Evolutionary conservation across 768 basidiomycete species (phyloP).

Genomic region (Termitomyces sp.): DNA sequence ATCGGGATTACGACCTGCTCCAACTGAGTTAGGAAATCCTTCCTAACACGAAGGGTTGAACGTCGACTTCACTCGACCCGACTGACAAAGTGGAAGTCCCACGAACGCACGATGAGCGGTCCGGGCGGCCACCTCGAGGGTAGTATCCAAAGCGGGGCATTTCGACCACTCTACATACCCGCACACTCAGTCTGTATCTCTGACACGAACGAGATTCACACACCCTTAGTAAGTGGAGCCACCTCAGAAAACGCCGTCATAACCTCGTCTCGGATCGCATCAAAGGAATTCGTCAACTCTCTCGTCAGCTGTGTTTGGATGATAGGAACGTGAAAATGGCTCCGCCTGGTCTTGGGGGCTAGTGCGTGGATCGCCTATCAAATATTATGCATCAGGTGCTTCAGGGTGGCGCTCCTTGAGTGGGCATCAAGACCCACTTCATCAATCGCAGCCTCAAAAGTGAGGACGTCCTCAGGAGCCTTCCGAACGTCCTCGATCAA

Average conservation of each 20-base stretch:
- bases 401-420: background rate
- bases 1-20: conserved; percentile 17
- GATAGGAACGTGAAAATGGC: conserved; percentile 16
- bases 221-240: background rate
- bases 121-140: conserved; percentile 18
- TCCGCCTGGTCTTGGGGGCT: conserved; percentile 6
- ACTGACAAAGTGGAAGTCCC: conserved; percentile 20
- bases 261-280: conserved; percentile 8
- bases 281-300: conserved; percentile 4
- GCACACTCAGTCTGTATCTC: background rate
- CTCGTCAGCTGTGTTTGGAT: conserved; percentile 13
- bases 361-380: conserved; percentile 11
- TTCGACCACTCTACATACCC: background rate
- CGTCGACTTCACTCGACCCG: background rate
- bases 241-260: background rate
- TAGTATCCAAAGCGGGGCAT: conserved; percentile 5
- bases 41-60: background rate
- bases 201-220: background rate
- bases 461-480: conserved; percentile 26
- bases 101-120: conserved; percentile 21
- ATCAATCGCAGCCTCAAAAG: conserved; percentile 18
- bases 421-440: conserved; percentile 16
- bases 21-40: background rate
- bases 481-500: conserved; percentile 26
- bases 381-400: background rate